Evolutionary conservation across 495 filamentous ascomycete genomes (phyloP), one percentile per base, ranked within the genome.

Genomic region (Daldinia childiae): DNA sequence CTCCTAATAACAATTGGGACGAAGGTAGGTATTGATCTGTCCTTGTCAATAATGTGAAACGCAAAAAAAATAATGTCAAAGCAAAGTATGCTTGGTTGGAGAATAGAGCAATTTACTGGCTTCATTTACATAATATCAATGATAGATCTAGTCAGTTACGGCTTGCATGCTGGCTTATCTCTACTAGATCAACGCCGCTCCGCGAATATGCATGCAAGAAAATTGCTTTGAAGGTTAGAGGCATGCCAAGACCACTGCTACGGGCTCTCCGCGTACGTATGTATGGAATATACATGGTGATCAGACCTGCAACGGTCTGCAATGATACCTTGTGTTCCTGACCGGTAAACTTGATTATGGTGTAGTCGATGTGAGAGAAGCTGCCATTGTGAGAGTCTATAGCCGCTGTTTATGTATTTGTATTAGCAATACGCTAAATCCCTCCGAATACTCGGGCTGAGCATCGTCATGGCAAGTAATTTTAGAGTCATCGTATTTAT

Each of bases 161-260:
- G 43, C n/a, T 0, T 24, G 9, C 19, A 48, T 48, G 43, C 1
- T 48, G 9, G 50, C 50, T 54, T 30, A 54, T 17, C 50, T 52
- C 50, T 57, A 21, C 41, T 21, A 62, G n/a, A 27, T 5, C 30
- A 29, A 11, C 38, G 17, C 39, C 24, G 27, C 14, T 21, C 32
- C 48, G 41, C 41, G 30, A 62, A 57, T 30, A 57, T 34, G 30
- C 30, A 32, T 19, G 26, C 29, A 24, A 14, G n/a, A 30, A 32
- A 24, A 68, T 52, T 55, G 32, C 39, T 56, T 64, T 19, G 36
- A 32, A 55, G 58, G 32, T 63, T 43, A 32, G 50, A 67, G 48
- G 64, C 24, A 61, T 62, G 70, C 65, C 70, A 73, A 73, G 65
- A 65, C 65, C n/a, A 36, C n/a, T 50, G 32, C 52, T 48, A 43